Evolutionary conservation across 257 asterid genomes (phyloP).

Genomic region (Cruciata laevipes): DNA sequence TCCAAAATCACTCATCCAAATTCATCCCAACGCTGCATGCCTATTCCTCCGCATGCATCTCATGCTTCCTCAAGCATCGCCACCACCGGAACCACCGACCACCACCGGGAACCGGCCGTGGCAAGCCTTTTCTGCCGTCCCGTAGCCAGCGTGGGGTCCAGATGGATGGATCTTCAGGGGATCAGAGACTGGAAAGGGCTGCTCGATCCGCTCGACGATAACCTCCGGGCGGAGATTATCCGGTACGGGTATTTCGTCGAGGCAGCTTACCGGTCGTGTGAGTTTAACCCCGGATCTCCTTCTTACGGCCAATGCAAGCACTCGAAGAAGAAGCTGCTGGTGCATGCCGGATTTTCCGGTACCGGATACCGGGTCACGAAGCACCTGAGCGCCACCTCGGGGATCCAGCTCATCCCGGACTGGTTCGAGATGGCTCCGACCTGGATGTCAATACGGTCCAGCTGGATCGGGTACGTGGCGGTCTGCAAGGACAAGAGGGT

Average conservation of each 20-base stretch:
- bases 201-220: constrained; percentile 74
- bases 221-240: constrained; percentile 57
- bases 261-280: constrained; percentile 57
- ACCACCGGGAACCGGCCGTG: constrained; percentile 3
- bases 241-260: constrained; percentile 69
- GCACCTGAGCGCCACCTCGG: constrained; percentile 54
- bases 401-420: constrained; percentile 41
- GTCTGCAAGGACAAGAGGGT: constrained; percentile 54
- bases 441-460: constrained; percentile 51
- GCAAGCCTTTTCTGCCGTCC: constrained; percentile 9
- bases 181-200: constrained; percentile 63
- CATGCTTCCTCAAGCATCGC: constrained; percentile 11
- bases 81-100: constrained; percentile 17
- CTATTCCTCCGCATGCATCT: constrained; percentile 3
- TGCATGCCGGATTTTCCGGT: constrained; percentile 25
- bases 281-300: constrained; percentile 52
- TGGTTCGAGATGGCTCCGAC: constrained; percentile 53
- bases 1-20: constrained; percentile 13
- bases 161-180: constrained; percentile 83
- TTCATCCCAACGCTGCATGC: constrained; percentile 5
- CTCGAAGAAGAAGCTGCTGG: constrained; percentile 37
- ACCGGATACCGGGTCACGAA: constrained; percentile 63
- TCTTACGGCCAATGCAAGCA: constrained; percentile 44
- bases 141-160: constrained; percentile 14
- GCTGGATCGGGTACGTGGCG: constrained; percentile 88